These are phyloP conservation scores for Chimonanthus salicifolius DNA, from an alignment of 164 flowering plant genomes.

Conservation along the genomic window DNA sequence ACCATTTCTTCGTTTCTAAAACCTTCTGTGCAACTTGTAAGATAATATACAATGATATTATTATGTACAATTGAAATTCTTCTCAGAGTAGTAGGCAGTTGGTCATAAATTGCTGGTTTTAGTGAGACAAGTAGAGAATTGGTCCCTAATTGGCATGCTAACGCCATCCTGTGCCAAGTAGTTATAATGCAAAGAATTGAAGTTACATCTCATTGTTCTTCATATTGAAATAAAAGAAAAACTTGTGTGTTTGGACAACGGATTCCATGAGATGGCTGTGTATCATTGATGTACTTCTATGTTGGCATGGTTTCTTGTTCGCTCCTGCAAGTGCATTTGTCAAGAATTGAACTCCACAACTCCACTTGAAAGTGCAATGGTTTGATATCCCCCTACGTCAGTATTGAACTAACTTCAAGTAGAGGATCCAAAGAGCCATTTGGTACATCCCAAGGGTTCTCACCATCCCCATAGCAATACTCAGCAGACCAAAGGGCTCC, in stretches of 20 bases:
- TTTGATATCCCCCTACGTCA: not conserved
- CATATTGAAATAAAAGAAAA: no score
- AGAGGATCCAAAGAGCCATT: slow-evolving; percentile 3
- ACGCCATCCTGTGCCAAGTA: not conserved
- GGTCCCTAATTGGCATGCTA: not conserved
- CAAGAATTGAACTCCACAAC: not conserved
- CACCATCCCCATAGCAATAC: not conserved
- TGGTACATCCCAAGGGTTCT: not conserved
- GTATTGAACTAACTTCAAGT: not conserved
- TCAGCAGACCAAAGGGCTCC: slow-evolving; percentile 5
- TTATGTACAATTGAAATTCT: not conserved
- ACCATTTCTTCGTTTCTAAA: not conserved
- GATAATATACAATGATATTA: not conserved
- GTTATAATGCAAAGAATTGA: no score
- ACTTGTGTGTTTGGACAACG: no score
- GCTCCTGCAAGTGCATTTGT: not conserved
- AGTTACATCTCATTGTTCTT: not conserved
- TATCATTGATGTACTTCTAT: not conserved
- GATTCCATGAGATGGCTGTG: not conserved
- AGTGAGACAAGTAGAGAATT: not conserved
- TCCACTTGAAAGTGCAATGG: not conserved
- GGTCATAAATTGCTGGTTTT: not conserved
- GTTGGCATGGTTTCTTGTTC: not conserved
- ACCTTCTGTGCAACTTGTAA: not conserved
- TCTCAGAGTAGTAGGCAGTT: not conserved